phyloP scores from a whole-genome alignment of 2,329 filamentous ascomycete species.

The Claviceps pazoutovae region DNA sequence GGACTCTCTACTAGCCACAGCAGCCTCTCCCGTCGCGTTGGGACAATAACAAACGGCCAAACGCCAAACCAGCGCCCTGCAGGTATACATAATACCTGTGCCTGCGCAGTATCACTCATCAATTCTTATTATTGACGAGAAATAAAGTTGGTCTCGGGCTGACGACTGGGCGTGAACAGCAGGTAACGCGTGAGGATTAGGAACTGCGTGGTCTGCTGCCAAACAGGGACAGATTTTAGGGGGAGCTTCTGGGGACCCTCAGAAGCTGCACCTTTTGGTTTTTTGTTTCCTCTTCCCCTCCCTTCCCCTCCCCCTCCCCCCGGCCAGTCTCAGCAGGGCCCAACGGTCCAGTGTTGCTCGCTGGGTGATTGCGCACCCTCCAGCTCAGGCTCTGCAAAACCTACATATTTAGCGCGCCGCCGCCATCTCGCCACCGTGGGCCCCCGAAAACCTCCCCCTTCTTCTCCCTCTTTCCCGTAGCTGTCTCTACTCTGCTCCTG shows the following conservation, averaged over 20 bases:
- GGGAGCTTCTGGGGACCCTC: too few relatives aligned
- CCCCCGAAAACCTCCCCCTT: conserved; percentile 14
- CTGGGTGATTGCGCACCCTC: conserved; percentile 19
- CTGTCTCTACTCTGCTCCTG: background rate
- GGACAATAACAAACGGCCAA: too few relatives aligned
- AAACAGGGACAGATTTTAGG: background rate
- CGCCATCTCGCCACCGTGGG: conserved; percentile 14
- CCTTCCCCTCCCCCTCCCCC: background rate
- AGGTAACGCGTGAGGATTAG: too few relatives aligned
- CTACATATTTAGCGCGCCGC: conserved; percentile 24
- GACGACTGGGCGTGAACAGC: too few relatives aligned
- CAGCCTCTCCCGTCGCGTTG: too few relatives aligned
- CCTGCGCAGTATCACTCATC: too few relatives aligned
- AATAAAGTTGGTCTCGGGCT: too few relatives aligned
- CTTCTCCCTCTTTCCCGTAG: conserved; percentile 7
- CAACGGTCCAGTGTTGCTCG: background rate
- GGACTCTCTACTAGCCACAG: too few relatives aligned
- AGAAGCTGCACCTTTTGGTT: background rate
- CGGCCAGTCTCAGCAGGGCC: background rate
- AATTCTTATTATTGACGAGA: too few relatives aligned
- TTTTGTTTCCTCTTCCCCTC: background rate
- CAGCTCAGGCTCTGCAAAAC: conserved; percentile 11
- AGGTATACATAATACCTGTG: too few relatives aligned
- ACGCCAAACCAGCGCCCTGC: too few relatives aligned
- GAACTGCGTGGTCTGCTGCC: too few relatives aligned